Percentiles rank a stretch among this genome's conserved stretches.
Conservation (phyloP, 257 asterid genomes). For the Rubia yunnanensis region DNA sequence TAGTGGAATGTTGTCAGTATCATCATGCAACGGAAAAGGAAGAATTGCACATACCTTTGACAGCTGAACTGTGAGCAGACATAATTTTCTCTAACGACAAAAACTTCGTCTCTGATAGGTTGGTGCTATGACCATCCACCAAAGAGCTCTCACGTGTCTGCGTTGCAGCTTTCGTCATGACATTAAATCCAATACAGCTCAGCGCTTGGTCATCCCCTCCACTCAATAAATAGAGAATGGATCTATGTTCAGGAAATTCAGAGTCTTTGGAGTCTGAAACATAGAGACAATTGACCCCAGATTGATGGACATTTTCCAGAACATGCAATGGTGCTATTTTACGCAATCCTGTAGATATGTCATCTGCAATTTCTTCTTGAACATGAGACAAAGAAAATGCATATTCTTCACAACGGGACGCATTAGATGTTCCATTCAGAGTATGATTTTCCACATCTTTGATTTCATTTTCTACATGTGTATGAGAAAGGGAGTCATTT, state of each 20-base stretch:
- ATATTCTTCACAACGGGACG: conserved; percentile 21
- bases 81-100: conserved; percentile 33
- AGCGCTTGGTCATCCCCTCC: conserved; percentile 98
- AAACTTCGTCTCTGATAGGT: conserved; percentile 28
- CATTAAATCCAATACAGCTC: conserved; percentile 49
- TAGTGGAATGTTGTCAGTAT: neutral
- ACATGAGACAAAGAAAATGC: conserved; percentile 17
- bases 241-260: conserved; percentile 25
- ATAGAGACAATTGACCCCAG: conserved; percentile 85
- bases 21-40: neutral
- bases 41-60: conserved; percentile 53
- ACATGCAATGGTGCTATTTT: conserved; percentile 45
- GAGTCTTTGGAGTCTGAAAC: conserved; percentile 40
- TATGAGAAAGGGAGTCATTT: conserved; percentile 19
- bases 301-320: conserved; percentile 60
- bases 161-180: conserved; percentile 25
- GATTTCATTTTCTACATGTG: conserved; percentile 15
- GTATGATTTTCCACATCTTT: conserved; percentile 27
- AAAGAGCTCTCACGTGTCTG: conserved; percentile 19
- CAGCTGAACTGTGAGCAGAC: conserved; percentile 92
- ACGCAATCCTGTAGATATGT: conserved; percentile 26
- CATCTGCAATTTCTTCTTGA: conserved; percentile 28
- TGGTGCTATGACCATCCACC: neutral
- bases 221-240: conserved; percentile 50
- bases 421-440: conserved; percentile 20